Base-by-base conservation (phyloP, 1,139 yeast genomes). In the Hyphopichia pseudoburtonii region DNA sequence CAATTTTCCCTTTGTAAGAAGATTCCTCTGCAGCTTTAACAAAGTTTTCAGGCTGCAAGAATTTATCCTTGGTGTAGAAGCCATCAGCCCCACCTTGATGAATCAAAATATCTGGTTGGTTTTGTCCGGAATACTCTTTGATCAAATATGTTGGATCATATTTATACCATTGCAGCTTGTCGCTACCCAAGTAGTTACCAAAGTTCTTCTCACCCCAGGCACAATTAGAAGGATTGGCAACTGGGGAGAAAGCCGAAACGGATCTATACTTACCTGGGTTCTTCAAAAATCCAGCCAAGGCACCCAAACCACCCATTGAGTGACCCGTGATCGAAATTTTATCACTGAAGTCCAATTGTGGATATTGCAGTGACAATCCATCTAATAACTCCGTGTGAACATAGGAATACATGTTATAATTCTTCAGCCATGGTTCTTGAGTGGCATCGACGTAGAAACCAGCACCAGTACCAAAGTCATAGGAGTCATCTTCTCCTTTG, bases 231-330 rank as follows among this genome's bases (percentile, higher is more conserved):
- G 98, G 97, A 61, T 88, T 86, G 32, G 80, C 65, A 47, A 92
- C 86, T 39, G 98, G 97, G 0, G 97, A 80, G 66, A 92, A 92
- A 0, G 97, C 97, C 43, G 90, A 80, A 26, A 86, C 94, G 2
- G 95, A 81, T 58, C 78, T 79, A 70, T 85, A 92, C 52, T 70
- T 70, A 3, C 82, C 85, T 1, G 92, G 88, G 57, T 86, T 80
- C 47, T 73, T 77, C 39, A 92, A 66, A 57, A 78, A 90, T 12
- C 95, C 82, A 39, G 84, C 68, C 43, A 92, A 65, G 0, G 98
- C 96, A 37, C 98, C 98, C 59, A 77, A 88, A 0, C 98, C 98
- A 34, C 98, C 98, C 97, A 92, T 92, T 2, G 98, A 92, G 60
- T 92, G 97, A 31, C 97, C 97, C 9, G 94, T 82, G 46, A 92